These are phyloP conservation scores for Dendrothele bispora DNA, from an alignment of 768 basidiomycete genomes.

Conservation along the genomic window DNA sequence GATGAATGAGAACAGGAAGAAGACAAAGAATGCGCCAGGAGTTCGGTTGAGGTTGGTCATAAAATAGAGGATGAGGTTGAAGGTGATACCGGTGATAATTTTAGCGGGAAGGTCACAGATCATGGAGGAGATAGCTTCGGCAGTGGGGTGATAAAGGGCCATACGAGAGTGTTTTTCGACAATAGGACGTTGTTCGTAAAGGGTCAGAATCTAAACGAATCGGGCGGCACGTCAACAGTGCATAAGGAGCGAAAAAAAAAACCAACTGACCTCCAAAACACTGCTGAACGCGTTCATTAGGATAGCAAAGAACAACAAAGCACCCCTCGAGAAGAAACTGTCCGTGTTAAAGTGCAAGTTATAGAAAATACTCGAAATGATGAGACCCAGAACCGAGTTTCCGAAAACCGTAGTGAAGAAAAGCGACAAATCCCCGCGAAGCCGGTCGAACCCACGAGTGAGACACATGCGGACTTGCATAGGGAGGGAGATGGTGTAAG, in stretches of 20 bases:
- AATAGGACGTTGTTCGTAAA: slow-evolving; percentile 33
- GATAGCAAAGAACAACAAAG: slow-evolving; percentile 40
- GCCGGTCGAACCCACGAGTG: slow-evolving; percentile 42
- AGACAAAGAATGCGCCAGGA: slow-evolving; percentile 40
- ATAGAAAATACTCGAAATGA: slow-evolving; percentile 40
- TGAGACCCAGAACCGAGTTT: slow-evolving; percentile 17
- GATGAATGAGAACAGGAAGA: slow-evolving; percentile 35
- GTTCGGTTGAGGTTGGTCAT: slow-evolving; percentile 38
- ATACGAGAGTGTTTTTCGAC: slow-evolving; percentile 40
- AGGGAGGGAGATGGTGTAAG: slow-evolving; percentile 43
- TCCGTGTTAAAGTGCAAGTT: slow-evolving; percentile 32
- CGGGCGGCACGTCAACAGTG: neutral
- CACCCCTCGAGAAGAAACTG: slow-evolving; percentile 43
- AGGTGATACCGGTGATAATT: slow-evolving; percentile 21
- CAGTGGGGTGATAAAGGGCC: slow-evolving; percentile 40
- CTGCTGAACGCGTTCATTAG: slow-evolving; percentile 39
- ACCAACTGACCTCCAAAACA: slow-evolving; percentile 21
- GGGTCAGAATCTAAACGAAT: slow-evolving; percentile 24
- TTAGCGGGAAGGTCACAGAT: slow-evolving; percentile 36
- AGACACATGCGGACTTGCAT: slow-evolving; percentile 47
- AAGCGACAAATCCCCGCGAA: slow-evolving; percentile 37
- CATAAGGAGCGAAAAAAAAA: neutral
- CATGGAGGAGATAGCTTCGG: slow-evolving; percentile 38
- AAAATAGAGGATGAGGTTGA: slow-evolving; percentile 40
- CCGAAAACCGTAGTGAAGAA: slow-evolving; percentile 20